These are phyloP conservation scores for Hypomontagnella monticulosa DNA, from an alignment of 495 filamentous ascomycete genomes.

Conservation along the genomic window DNA sequence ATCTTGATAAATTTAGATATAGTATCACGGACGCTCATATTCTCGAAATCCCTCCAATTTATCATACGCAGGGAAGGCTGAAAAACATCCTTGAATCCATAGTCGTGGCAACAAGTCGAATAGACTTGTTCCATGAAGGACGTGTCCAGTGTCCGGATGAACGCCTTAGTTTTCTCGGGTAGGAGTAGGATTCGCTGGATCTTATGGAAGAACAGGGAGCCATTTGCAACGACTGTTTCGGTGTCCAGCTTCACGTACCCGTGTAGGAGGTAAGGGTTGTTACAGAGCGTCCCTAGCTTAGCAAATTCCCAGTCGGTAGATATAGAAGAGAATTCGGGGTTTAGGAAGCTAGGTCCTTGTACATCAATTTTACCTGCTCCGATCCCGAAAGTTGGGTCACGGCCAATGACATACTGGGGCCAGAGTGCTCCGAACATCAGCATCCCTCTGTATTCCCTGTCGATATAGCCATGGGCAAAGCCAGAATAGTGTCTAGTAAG, in stretches of 20 bases:
- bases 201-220: constrained; percentile 16
- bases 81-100: neutral
- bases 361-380: neutral
- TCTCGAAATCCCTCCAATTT: constrained; percentile 3
- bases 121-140: constrained; percentile 23
- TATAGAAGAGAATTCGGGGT: constrained; percentile 11
- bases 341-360: neutral
- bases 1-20: constrained; percentile 2
- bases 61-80: neutral
- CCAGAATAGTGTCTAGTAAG: neutral
- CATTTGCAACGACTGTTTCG: constrained; percentile 9
- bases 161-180: constrained; percentile 13
- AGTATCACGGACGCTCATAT: constrained; percentile 1
- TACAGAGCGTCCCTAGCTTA: constrained; percentile 23
- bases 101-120: constrained; percentile 15
- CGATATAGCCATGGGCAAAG: neutral
- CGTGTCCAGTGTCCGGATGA: neutral
- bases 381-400: neutral
- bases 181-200: constrained; percentile 20
- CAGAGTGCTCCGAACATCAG: constrained; percentile 31
- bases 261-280: constrained; percentile 25
- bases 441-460: neutral
- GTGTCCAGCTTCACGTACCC: constrained; percentile 34
- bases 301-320: constrained; percentile 31
- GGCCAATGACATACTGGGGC: constrained; percentile 22